phyloP scores from a whole-genome alignment of 2,329 filamentous ascomycete species.

The Seiridium unicorne region DNA sequence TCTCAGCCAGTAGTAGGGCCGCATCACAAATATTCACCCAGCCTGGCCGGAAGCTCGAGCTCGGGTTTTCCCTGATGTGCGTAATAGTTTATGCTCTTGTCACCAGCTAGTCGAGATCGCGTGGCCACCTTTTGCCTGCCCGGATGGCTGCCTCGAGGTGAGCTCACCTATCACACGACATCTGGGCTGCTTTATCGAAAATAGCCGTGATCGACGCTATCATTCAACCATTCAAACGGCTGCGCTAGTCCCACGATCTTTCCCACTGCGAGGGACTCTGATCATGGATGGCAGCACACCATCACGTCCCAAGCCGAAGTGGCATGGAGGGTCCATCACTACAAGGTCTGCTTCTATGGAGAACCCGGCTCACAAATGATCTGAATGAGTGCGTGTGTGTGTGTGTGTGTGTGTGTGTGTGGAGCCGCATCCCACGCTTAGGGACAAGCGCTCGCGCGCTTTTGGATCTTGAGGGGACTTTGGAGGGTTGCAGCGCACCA shows the following conservation, averaged over 20 bases:
- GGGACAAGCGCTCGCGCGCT: slow-evolving; percentile 10
- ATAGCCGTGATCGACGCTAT: slow-evolving; percentile 2
- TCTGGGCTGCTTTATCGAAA: not conserved
- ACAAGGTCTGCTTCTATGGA: not conserved
- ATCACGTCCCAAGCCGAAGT: not conserved
- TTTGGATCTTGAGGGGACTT: not conserved
- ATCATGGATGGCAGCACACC: not conserved
- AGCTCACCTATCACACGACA: not conserved
- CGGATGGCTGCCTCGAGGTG: not conserved
- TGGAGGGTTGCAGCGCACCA: slow-evolving; percentile 1
- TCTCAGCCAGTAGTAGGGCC: not conserved
- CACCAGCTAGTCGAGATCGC: not conserved
- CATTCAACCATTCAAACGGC: not conserved
- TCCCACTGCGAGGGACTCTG: not conserved
- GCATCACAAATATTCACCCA: not conserved
- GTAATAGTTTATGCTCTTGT: not conserved
- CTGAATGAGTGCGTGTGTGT: not conserved
- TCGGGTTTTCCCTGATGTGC: not conserved
- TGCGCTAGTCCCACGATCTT: not conserved
- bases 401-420: slow-evolving; percentile 1
- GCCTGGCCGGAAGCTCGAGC: not conserved
- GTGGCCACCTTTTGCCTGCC: not conserved
- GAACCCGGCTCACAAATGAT: not conserved
- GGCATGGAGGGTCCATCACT: not conserved
- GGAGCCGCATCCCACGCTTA: slow-evolving; percentile 2